These are phyloP conservation scores for Physcia stellaris DNA, from an alignment of 495 filamentous ascomycete species.

Conservation along the genomic window DNA sequence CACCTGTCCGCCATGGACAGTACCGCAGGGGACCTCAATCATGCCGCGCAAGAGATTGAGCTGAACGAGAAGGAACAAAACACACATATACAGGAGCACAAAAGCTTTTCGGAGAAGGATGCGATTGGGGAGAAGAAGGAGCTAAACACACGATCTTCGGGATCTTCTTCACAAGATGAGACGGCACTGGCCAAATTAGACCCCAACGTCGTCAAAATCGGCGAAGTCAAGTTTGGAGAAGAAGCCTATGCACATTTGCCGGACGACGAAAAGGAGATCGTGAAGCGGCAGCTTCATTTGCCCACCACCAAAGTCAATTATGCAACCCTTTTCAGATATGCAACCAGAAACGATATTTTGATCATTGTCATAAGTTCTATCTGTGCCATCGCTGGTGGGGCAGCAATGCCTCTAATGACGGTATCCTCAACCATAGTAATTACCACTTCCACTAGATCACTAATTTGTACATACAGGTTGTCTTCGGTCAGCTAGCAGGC, in stretches of 20 bases:
- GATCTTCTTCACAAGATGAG: constrained; percentile 12
- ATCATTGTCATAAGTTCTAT: constrained; percentile 55
- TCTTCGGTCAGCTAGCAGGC: constrained; percentile 66
- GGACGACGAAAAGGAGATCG: constrained; percentile 47
- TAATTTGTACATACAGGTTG: constrained; percentile 22
- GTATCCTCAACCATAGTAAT: no score
- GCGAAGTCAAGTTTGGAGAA: constrained; percentile 12
- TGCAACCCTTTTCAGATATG: constrained; percentile 63
- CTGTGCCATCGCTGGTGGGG: constrained; percentile 63
- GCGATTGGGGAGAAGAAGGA: constrained; percentile 9
- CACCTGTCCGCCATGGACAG: constrained; percentile 13
- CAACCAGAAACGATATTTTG: constrained; percentile 56
- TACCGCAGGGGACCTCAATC: constrained; percentile 12
- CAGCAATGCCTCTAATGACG: constrained; percentile 78
- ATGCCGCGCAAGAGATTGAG: constrained; percentile 10
- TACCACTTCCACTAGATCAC: no score
- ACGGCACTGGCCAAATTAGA: constrained; percentile 11
- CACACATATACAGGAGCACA: neutral
- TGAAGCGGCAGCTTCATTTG: constrained; percentile 58
- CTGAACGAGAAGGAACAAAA: constrained; percentile 9
- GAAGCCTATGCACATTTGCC: constrained; percentile 39
- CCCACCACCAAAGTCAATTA: constrained; percentile 51
- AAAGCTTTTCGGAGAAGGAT: neutral
- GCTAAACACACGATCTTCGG: constrained; percentile 6
- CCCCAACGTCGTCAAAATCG: constrained; percentile 14